Conservation (phyloP, 257 asterid species). For the Anisodus acutangulus region DNA sequence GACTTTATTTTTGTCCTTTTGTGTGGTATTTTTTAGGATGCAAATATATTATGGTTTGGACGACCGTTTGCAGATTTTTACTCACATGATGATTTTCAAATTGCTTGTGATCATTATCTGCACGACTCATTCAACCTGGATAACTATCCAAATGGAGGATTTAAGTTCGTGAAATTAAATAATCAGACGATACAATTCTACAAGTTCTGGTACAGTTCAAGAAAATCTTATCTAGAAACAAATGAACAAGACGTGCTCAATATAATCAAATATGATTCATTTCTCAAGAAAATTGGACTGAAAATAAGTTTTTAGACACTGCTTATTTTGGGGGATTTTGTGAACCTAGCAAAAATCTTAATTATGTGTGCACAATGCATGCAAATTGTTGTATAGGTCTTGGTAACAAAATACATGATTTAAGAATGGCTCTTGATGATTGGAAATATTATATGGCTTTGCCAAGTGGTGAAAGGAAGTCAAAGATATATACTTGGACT, state of each 20-base stretch:
- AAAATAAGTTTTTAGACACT: conserved; percentile 54
- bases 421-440: conserved; percentile 50
- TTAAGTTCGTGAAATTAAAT: conserved; percentile 48
- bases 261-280: conserved; percentile 45
- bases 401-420: conserved; percentile 60
- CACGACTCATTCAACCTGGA: conserved; percentile 32
- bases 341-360: conserved; percentile 53
- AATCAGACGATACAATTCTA: conserved; percentile 48
- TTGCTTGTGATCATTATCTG: conserved; percentile 48
- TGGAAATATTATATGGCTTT: conserved; percentile 51
- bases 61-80: conserved; percentile 55
- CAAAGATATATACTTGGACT: conserved; percentile 41
- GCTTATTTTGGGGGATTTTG: conserved; percentile 63
- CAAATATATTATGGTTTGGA: conserved; percentile 64
- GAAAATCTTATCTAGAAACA: conserved; percentile 37
- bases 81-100: conserved; percentile 48
- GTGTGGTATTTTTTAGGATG: conserved; percentile 43
- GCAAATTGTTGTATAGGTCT: conserved; percentile 70
- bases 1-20: background rate
- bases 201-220: conserved; percentile 56
- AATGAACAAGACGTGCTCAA: conserved; percentile 65
- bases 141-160: conserved; percentile 59
- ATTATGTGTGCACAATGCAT: conserved; percentile 63
- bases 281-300: conserved; percentile 44
- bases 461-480: conserved; percentile 30